Percentiles rank a stretch among this genome's conserved stretches.
Evolutionary conservation across 1,284 basidiomycete genomes (phyloP).

Genomic region (Ceratobasidium sp.): DNA sequence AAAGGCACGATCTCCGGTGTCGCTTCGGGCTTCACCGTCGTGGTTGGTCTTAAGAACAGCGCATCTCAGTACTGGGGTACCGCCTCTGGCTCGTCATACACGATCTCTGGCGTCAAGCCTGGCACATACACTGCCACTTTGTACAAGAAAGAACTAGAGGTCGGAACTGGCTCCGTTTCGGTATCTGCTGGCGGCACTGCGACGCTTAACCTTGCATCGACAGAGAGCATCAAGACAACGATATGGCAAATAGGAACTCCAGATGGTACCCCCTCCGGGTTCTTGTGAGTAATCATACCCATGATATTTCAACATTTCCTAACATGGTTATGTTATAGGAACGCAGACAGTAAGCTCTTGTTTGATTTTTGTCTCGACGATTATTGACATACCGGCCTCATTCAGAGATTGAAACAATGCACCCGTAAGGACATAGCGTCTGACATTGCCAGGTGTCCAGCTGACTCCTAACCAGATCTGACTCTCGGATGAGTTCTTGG

Average conservation of each 20-base stretch:
- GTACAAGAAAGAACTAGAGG: conserved; percentile 62
- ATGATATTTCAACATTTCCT: too few species aligned
- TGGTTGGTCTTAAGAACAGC: conserved; percentile 59
- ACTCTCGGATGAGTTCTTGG: background rate
- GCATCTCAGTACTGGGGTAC: conserved; percentile 64
- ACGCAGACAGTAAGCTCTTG: conserved; percentile 57
- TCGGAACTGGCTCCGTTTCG: conserved; percentile 60
- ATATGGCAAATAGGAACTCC: conserved; percentile 65
- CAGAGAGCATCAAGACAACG: conserved; percentile 57
- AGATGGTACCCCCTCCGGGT: conserved; percentile 64
- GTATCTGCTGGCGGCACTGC: conserved; percentile 60
- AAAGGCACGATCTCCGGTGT: conserved; percentile 63
- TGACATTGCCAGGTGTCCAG: too few species aligned
- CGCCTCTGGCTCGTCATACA: conserved; percentile 61
- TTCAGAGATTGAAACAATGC: conserved; percentile 32
- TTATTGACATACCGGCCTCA: background rate
- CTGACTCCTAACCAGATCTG: too few species aligned
- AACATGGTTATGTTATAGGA: too few species aligned
- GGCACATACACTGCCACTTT: conserved; percentile 62
- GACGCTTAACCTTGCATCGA: conserved; percentile 54
- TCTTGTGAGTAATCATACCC: conserved; percentile 55
- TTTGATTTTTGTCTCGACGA: too few species aligned
- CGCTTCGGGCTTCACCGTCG: conserved; percentile 40
- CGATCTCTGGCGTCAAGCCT: conserved; percentile 63
- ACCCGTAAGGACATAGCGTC: conserved; percentile 28